These are phyloP conservation scores for Candida nanaspora DNA, from an alignment of 805 yeast genomes.

Conservation along the genomic window DNA sequence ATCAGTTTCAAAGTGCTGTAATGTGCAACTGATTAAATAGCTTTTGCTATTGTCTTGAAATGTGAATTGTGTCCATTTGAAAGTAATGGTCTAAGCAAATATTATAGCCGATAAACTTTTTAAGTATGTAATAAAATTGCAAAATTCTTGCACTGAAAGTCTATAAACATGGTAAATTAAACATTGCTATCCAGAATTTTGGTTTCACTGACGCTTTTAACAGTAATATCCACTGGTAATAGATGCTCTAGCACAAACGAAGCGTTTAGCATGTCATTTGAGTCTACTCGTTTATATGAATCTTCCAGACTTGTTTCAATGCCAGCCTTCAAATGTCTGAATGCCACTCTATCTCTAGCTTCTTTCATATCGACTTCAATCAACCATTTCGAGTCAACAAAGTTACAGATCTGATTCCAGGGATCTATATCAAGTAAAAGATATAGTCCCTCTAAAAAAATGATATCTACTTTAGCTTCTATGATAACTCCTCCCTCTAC, in stretches of 20 bases:
- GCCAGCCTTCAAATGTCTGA: slow-evolving; percentile 32
- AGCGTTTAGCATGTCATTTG: slow-evolving; percentile 33
- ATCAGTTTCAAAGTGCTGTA: too few relatives aligned
- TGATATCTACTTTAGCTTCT: slow-evolving; percentile 18
- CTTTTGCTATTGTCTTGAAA: too few relatives aligned
- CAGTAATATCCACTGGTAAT: slow-evolving; percentile 23
- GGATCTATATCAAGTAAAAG: slow-evolving; percentile 26
- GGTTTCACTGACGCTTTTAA: background rate
- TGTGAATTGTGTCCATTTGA: too few relatives aligned
- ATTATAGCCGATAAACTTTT: too few relatives aligned
- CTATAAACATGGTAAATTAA: too few relatives aligned
- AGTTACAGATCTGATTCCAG: slow-evolving; percentile 25
- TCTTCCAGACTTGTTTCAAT: slow-evolving; percentile 24
- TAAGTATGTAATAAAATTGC: too few relatives aligned
- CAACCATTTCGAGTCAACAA: slow-evolving; percentile 30
- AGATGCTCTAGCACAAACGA: slow-evolving; percentile 6
- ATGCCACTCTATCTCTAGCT: slow-evolving; percentile 25
- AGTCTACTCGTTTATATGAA: slow-evolving; percentile 30
- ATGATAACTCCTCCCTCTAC: slow-evolving; percentile 27
- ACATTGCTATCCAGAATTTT: too few relatives aligned
- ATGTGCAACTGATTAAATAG: too few relatives aligned
- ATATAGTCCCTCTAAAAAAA: slow-evolving; percentile 36
- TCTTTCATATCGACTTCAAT: slow-evolving; percentile 17
- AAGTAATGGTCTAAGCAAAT: too few relatives aligned
- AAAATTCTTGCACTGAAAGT: too few relatives aligned